Evolutionary conservation across 495 filamentous ascomycete genomes (phyloP), one percentile per base, ranked within the genome.

Genomic region (Penicillium turbatum): DNA sequence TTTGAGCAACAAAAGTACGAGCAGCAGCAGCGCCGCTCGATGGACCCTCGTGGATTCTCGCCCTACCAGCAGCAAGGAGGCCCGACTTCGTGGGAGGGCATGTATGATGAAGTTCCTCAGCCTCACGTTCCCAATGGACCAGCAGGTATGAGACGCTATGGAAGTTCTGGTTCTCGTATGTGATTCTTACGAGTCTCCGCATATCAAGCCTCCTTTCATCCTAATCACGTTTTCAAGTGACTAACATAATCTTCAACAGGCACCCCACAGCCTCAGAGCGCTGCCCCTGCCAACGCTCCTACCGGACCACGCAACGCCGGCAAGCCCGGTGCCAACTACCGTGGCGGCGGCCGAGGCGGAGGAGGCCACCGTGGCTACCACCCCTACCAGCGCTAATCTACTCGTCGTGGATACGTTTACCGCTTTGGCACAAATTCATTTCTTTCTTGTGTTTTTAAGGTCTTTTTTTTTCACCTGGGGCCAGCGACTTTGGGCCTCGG

Each of bases 21-120:
- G 52, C 84, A 84, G 51, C 88, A 88, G 67, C 83, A 86, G 64
- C 79, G 72, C 47, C 68, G 71, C 12, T 66, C 56, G 2, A 66
- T 73, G 63, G 72, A 76, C 12, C 72, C 65, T 52, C 74, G 77
- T 16, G 75, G 65, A 8, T 78, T 70, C 52, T 76, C 73, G 39
- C 76, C 75, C 6, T 78, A 76, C 41, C 72, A 81, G 64, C 72
- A 81, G 63, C 70, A 80, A 60, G 81, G 79, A 35, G 79, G 78
- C 4, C 86, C 87, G 21, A 92, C 88, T 19, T 90, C 86, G 19
- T 97, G 93, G 92, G 93, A 98, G 69, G 93, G 93, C 50, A 98
- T 98, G 93, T 98, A 98, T 68, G 93, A 98, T 66, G 93, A 97
- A 66, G 90, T 96, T 1, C 95, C 95, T 19, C 90, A 92, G 62